Evolutionary conservation across 352 stramenopile genomes (phyloP).

Genomic region (Phytophthora sojae): DNA sequence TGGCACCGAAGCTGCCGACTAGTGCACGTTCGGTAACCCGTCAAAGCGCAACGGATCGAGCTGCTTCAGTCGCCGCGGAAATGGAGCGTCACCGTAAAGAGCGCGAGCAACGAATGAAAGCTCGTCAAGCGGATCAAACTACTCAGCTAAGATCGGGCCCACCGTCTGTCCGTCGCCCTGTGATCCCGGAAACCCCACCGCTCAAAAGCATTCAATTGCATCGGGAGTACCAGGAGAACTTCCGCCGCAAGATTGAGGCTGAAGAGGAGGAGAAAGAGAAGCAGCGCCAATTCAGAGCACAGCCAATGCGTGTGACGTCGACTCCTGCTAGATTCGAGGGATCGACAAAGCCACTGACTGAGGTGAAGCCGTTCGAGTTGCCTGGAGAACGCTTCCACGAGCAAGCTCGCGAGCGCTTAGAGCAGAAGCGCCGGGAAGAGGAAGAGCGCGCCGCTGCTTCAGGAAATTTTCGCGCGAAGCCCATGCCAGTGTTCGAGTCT

Average conservation of each 20-base stretch:
- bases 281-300: constrained; percentile 72
- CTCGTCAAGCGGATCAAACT: constrained; percentile 25
- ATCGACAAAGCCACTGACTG: constrained; percentile 75
- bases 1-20: constrained; percentile 56
- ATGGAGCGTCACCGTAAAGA: constrained; percentile 57
- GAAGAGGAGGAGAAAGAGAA: constrained; percentile 66
- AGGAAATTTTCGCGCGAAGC: constrained; percentile 65
- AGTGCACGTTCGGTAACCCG: constrained; percentile 43
- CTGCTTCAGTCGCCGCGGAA: constrained; percentile 37
- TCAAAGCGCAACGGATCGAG: constrained; percentile 41
- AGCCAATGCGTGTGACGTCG: constrained; percentile 70
- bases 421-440: constrained; percentile 66
- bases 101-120: constrained; percentile 47
- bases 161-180: constrained; percentile 38
- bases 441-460: constrained; percentile 53
- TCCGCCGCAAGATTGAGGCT: constrained; percentile 61
- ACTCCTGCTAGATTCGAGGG: constrained; percentile 70
- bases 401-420: constrained; percentile 63
- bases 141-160: constrained; percentile 21
- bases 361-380: constrained; percentile 72
- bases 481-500: constrained; percentile 65
- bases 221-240: constrained; percentile 74
- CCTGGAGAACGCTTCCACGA: constrained; percentile 64
- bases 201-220: constrained; percentile 79
- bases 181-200: constrained; percentile 75